These are phyloP conservation scores for Aspergillus saccharolyticus DNA, from an alignment of 495 filamentous ascomycete genomes.

Conservation along the genomic window DNA sequence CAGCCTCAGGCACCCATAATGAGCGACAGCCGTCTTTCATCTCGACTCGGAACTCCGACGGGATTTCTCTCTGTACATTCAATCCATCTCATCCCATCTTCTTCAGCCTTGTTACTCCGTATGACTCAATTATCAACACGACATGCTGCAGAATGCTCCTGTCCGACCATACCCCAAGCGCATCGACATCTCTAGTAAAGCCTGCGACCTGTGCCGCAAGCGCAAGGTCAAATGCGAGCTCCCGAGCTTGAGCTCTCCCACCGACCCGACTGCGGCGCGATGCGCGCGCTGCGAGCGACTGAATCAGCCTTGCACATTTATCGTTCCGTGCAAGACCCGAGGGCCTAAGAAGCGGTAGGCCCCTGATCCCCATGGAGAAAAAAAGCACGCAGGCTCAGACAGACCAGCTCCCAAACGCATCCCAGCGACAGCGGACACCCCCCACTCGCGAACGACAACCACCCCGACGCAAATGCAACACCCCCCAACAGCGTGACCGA, in stretches of 20 bases:
- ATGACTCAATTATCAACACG: neutral
- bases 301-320: conserved; percentile 19
- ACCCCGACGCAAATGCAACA: neutral
- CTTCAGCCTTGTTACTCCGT: too few species aligned
- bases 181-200: conserved; percentile 5
- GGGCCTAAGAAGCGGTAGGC: conserved; percentile 21
- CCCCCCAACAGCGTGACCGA: conserved; percentile 10
- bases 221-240: conserved; percentile 20
- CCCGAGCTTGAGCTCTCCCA: neutral
- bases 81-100: too few species aligned
- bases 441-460: neutral
- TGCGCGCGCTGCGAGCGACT: conserved; percentile 18
- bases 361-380: too few species aligned
- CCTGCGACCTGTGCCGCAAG: conserved; percentile 18
- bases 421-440: too few species aligned
- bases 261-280: neutral
- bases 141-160: neutral
- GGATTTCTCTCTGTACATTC: too few species aligned
- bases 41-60: too few species aligned
- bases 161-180: neutral
- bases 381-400: too few species aligned
- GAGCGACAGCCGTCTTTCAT: too few species aligned
- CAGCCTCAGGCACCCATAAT: too few species aligned
- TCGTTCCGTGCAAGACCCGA: conserved; percentile 14
- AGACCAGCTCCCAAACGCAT: too few species aligned